These are phyloP conservation scores for Psidium friedrichsthalianum DNA, from an alignment of 345 rosid species.

Conservation along the genomic window DNA sequence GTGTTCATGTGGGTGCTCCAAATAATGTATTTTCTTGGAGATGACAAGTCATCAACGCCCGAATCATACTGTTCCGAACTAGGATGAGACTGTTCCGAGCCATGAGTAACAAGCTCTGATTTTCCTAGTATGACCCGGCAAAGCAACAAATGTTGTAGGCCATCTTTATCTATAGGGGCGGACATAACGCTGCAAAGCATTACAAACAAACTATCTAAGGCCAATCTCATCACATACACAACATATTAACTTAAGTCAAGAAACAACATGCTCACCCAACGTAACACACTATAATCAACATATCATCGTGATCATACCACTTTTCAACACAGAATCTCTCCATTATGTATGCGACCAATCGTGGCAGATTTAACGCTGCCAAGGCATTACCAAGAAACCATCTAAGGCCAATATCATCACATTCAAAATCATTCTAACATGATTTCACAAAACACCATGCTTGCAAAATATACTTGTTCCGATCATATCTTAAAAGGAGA, in stretches of 20 bases:
- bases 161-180: conserved; percentile 35
- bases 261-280: background rate
- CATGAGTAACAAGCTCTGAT: conserved; percentile 48
- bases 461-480: background rate
- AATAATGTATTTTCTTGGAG: conserved; percentile 54
- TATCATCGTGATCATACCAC: background rate
- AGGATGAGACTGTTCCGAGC: conserved; percentile 48
- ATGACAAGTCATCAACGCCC: conserved; percentile 42
- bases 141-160: conserved; percentile 53
- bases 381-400: background rate
- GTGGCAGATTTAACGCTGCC: background rate
- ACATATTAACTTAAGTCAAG: background rate
- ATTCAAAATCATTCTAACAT: background rate
- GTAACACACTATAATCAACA: too few relatives aligned
- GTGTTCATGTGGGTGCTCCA: conserved; percentile 72
- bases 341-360: too few relatives aligned
- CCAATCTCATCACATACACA: background rate
- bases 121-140: conserved; percentile 73
- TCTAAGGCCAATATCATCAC: background rate
- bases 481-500: background rate
- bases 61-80: conserved; percentile 62
- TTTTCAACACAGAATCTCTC: background rate
- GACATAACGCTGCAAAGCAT: conserved; percentile 33
- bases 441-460: background rate
- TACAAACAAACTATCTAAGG: background rate